These are phyloP conservation scores for Sporothrix phasma DNA, from an alignment of 2,329 filamentous ascomycete genomes.

Conservation along the genomic window DNA sequence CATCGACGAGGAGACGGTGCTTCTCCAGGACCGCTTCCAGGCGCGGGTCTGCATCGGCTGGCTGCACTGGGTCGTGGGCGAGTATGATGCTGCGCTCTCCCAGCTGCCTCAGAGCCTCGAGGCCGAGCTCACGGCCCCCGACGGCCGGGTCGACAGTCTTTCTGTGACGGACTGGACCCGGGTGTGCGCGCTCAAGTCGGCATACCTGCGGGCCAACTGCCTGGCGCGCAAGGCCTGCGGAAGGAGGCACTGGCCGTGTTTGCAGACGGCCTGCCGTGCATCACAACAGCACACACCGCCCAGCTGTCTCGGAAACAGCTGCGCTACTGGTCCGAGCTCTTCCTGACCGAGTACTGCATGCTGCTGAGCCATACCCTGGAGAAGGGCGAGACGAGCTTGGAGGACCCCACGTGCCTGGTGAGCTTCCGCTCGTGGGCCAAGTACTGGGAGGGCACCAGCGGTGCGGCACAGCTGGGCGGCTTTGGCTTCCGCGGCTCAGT, in stretches of 20 bases:
- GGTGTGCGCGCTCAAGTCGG: constrained; percentile 69
- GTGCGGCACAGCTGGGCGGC: constrained; percentile 40
- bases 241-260: constrained; percentile 57
- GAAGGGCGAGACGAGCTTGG: constrained; percentile 39
- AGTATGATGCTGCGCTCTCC: constrained; percentile 52
- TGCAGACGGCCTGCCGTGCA: constrained; percentile 52
- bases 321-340: constrained; percentile 67
- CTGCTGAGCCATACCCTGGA: constrained; percentile 51
- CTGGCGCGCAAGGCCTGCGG: constrained; percentile 39
- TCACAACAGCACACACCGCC: constrained; percentile 44
- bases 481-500: constrained; percentile 50
- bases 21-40: constrained; percentile 57
- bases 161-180: constrained; percentile 64
- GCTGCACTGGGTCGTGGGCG: constrained; percentile 69
- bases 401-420: constrained; percentile 43
- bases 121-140: constrained; percentile 39
- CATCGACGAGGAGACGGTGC: constrained; percentile 46
- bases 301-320: constrained; percentile 53
- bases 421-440: constrained; percentile 58
- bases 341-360: constrained; percentile 65
- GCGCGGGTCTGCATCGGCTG: constrained; percentile 75
- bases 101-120: constrained; percentile 56
- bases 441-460: constrained; percentile 50
- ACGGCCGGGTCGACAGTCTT: constrained; percentile 32
- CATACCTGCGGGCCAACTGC: constrained; percentile 64